These are phyloP conservation scores for Suillus paluster DNA, from an alignment of 768 basidiomycete species.

Conservation along the genomic window DNA sequence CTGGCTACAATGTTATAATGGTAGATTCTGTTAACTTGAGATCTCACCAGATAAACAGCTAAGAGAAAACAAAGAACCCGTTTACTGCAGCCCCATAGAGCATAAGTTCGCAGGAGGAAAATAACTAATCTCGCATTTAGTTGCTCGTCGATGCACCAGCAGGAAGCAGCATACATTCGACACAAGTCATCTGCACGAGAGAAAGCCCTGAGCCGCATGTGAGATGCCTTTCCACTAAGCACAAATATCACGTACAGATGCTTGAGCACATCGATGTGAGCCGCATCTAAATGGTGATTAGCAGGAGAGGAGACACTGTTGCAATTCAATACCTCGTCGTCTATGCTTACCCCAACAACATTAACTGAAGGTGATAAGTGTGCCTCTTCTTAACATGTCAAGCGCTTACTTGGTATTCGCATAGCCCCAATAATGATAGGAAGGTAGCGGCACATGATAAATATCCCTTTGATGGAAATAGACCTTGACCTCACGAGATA, in stretches of 20 bases:
- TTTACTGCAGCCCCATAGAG: constrained; percentile 1
- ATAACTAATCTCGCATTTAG: neutral
- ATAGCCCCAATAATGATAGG: neutral
- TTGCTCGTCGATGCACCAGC: neutral
- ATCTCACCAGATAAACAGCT: neutral
- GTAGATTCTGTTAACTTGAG: neutral
- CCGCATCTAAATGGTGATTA: neutral
- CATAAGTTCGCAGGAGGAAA: neutral
- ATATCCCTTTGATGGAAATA: neutral
- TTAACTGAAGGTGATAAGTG: neutral
- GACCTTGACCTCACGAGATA: neutral
- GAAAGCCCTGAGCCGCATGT: neutral
- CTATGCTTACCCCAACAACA: neutral
- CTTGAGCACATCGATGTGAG: neutral
- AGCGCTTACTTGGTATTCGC: neutral
- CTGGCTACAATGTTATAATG: neutral
- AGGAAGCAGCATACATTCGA: neutral
- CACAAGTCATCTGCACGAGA: neutral
- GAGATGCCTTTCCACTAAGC: neutral
- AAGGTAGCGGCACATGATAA: neutral
- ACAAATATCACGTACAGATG: neutral
- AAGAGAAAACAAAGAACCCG: neutral
- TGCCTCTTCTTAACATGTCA: no score
- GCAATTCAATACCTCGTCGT: neutral
- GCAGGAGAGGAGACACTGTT: neutral